phyloP scores from a whole-genome alignment of 495 filamentous ascomycete genomes.

The Penicillium canariense region DNA sequence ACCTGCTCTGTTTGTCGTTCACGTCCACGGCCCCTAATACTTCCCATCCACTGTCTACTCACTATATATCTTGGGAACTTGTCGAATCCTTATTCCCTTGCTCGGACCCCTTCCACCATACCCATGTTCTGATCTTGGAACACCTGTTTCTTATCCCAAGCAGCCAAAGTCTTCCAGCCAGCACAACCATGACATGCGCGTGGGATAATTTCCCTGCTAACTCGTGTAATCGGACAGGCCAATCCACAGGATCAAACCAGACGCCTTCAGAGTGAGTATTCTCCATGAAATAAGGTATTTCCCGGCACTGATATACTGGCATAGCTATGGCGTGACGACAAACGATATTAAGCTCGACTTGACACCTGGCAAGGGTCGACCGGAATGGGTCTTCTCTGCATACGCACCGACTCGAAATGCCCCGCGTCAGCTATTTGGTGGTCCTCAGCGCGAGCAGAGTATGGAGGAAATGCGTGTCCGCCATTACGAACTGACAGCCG shows the following conservation, averaged over 20 bases:
- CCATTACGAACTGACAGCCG: slow-evolving; percentile 56
- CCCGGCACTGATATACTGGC: neutral
- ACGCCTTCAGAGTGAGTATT: slow-evolving; percentile 30
- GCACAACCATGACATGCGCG: neutral
- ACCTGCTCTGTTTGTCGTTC: no score
- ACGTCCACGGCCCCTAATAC: no score
- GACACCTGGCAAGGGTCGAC: slow-evolving; percentile 55
- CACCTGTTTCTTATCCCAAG: no score
- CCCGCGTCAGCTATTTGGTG: slow-evolving; percentile 78
- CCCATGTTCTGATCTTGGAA: no score
- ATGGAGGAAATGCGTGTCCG: slow-evolving; percentile 76
- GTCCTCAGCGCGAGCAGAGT: slow-evolving; percentile 73
- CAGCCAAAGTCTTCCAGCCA: no score
- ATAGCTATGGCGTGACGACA: slow-evolving; percentile 50
- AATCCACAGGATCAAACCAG: slow-evolving; percentile 20
- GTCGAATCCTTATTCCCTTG: no score
- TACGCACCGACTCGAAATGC: slow-evolving; percentile 72
- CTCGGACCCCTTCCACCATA: no score
- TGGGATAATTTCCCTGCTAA: no score
- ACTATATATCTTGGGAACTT: no score
- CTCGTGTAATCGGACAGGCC: slow-evolving; percentile 6
- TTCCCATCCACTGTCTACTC: no score
- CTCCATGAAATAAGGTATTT: neutral
- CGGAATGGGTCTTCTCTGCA: slow-evolving; percentile 78
- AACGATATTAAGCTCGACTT: slow-evolving; percentile 63